Evolutionary conservation across 2,329 filamentous ascomycete genomes (phyloP), one percentile per base, ranked within the genome.

Genomic region (Penicillium sp.): DNA sequence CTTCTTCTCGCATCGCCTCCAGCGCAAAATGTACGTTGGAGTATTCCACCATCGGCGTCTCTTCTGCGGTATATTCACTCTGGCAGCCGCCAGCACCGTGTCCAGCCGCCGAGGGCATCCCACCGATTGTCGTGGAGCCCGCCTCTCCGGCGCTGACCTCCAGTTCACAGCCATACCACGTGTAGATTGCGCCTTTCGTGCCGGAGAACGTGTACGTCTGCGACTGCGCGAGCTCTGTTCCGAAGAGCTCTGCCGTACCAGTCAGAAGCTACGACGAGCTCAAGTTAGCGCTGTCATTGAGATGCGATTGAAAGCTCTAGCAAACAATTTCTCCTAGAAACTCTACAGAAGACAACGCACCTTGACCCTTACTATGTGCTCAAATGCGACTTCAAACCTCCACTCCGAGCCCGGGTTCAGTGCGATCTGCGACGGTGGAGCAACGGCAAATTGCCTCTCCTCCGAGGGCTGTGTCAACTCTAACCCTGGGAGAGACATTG

Each of bases 161-260:
- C 50, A 98, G 73, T 43, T 82, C 82, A 70, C 89, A 96, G 59
- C 93, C 91, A 62, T 91, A 83, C 85, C 89, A 95, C 41, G 90
- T 95, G 68, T 87, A 87, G 61, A 98, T 85, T 51, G 91, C 90
- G 47, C 87, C 86, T 73, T 94, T 94, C 57, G 80, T 80, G 46
- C 88, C 87, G 37, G 80, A 78, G 69, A 98, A 91, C 26, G 77
- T 84, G 73, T 97, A 97, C 8, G 80, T 77, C 42, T 86, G 85
- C 46, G 85, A 86, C 8, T 81, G 78, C 9, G 89, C 89, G 35
- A 98, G 85, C 72, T 98, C 93, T 45, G 91, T 90, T 64, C 93
- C 93, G 65, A 97, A 95, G 63, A 95, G 82, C 69, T 98, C 93
- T 40, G 91, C 93, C 1, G 85, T 89, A 51, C 93, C 93, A 27